A percentile compares a stretch with the other conserved stretches of the same genome.
These are phyloP conservation scores for Trypanosoma lewisi DNA, from an alignment of 208 protist genomes.

Conservation along the genomic window DNA sequence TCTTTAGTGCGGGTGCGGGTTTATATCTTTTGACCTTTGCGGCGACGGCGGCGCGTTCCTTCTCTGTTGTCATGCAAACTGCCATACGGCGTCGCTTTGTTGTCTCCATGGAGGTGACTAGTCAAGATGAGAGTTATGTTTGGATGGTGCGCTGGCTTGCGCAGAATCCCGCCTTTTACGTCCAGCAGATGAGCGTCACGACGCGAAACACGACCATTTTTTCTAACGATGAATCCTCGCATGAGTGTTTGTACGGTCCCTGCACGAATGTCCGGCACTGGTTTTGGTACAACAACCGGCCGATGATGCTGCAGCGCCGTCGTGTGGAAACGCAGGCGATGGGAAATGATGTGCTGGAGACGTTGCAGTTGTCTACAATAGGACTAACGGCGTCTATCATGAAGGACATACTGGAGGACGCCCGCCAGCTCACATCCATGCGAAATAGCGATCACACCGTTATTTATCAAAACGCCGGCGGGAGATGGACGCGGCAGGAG, in stretches of 20 bases:
- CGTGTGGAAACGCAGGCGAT: slow-evolving; percentile 62
- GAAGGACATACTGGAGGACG: slow-evolving; percentile 72
- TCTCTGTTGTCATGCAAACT: slow-evolving; percentile 33
- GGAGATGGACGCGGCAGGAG: slow-evolving; percentile 72
- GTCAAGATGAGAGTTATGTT: slow-evolving; percentile 65
- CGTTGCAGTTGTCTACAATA: slow-evolving; percentile 69
- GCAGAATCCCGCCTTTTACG: slow-evolving; percentile 52
- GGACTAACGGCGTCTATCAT: slow-evolving; percentile 51
- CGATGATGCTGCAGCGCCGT: slow-evolving; percentile 71
- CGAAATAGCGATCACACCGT: slow-evolving; percentile 81
- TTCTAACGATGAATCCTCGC: slow-evolving; percentile 61
- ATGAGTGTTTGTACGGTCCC: slow-evolving; percentile 67
- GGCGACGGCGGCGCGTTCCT: slow-evolving; percentile 46
- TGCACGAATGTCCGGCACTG: slow-evolving; percentile 79
- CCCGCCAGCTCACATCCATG: slow-evolving; percentile 48
- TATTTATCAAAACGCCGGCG: slow-evolving; percentile 78
- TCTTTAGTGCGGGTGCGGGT: slow-evolving; percentile 86
- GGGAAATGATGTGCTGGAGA: slow-evolving; percentile 84
- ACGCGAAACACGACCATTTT: slow-evolving; percentile 53
- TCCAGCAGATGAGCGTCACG: slow-evolving; percentile 80
- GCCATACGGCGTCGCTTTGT: slow-evolving; percentile 63
- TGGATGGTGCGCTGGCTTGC: slow-evolving; percentile 89
- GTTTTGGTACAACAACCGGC: slow-evolving; percentile 76
- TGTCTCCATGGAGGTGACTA: slow-evolving; percentile 85
- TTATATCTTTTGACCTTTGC: slow-evolving; percentile 84